Conservation (phyloP, 306 rosid genomes). For the Dalbergia cultrata region DNA sequence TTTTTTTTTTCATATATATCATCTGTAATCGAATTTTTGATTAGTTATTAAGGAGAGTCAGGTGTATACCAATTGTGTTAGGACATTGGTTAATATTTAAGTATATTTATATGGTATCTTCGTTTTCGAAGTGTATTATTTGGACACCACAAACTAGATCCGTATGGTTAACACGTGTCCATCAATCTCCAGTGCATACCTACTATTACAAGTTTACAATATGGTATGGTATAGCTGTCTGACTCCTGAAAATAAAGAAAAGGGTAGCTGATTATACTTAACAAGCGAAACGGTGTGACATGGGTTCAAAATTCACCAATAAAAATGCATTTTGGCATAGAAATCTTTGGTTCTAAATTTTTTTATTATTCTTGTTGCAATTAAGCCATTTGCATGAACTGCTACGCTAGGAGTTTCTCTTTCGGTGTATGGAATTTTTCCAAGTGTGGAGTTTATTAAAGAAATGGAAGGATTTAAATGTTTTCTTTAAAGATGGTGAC, state of each 20-base stretch:
- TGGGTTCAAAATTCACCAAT: not conserved
- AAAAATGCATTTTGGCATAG: not conserved
- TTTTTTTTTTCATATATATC: too few species aligned
- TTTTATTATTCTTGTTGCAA: not conserved
- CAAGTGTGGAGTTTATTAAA: not conserved
- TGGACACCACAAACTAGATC: slow-evolving; percentile 14
- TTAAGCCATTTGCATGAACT: not conserved
- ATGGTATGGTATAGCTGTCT: not conserved
- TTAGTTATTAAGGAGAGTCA: too few species aligned
- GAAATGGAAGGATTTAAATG: not conserved
- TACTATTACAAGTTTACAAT: not conserved
- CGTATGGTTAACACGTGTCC: slow-evolving; percentile 27
- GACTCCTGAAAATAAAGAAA: not conserved
- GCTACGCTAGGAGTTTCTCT: not conserved
- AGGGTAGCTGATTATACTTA: not conserved
- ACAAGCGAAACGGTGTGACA: not conserved
- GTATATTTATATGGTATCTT: too few species aligned
- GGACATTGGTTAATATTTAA: too few species aligned
- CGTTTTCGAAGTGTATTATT: too few species aligned
- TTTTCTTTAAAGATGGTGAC: not conserved
- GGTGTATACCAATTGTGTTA: too few species aligned
- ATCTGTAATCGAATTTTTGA: too few species aligned
- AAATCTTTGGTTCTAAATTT: not conserved
- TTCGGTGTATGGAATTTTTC: not conserved
- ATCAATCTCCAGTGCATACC: not conserved